Percentiles rank a stretch among this genome's conserved stretches.
Conservation (phyloP, 495 filamentous ascomycete genomes). For the Acidiella bohemica region DNA sequence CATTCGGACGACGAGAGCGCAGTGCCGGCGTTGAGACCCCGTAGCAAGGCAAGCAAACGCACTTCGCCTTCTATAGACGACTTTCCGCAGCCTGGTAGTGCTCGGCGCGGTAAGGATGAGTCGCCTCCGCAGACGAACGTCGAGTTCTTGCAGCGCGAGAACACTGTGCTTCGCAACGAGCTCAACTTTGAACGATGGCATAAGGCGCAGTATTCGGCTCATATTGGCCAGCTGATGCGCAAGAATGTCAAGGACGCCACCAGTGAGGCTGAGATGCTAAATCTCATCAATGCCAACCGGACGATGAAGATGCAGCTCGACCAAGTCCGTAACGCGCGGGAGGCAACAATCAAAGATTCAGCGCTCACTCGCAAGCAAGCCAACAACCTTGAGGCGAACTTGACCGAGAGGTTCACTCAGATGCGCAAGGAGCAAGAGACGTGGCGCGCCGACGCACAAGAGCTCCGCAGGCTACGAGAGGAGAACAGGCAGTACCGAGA, state of each 20-base stretch:
- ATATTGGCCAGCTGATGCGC: constrained; percentile 57
- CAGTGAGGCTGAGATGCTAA: constrained; percentile 61
- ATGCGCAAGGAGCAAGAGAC: constrained; percentile 56
- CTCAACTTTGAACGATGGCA: constrained; percentile 65
- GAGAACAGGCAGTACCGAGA: constrained; percentile 38
- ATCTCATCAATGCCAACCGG: constrained; percentile 57
- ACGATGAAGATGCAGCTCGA: constrained; percentile 52
- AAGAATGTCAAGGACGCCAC: constrained; percentile 55
- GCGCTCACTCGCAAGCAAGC: constrained; percentile 48
- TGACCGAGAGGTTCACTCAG: constrained; percentile 43
- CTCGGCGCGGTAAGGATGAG: background rate
- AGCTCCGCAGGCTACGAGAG: constrained; percentile 40
- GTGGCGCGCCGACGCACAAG: constrained; percentile 41
- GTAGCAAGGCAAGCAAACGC: constrained; percentile 4
- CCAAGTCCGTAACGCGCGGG: constrained; percentile 49
- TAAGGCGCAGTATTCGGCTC: constrained; percentile 59
- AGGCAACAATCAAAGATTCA: constrained; percentile 50
- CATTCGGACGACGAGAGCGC: constrained; percentile 1
- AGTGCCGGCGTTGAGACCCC: background rate
- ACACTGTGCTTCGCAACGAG: constrained; percentile 55
- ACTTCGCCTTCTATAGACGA: constrained; percentile 19
- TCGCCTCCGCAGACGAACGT: constrained; percentile 31
- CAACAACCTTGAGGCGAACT: constrained; percentile 57
- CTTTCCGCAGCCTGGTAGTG: constrained; percentile 22
- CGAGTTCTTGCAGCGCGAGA: constrained; percentile 48